Evolutionary conservation across 169 alveolate genomes (phyloP).

Genomic region (Eimeria sp.): DNA sequence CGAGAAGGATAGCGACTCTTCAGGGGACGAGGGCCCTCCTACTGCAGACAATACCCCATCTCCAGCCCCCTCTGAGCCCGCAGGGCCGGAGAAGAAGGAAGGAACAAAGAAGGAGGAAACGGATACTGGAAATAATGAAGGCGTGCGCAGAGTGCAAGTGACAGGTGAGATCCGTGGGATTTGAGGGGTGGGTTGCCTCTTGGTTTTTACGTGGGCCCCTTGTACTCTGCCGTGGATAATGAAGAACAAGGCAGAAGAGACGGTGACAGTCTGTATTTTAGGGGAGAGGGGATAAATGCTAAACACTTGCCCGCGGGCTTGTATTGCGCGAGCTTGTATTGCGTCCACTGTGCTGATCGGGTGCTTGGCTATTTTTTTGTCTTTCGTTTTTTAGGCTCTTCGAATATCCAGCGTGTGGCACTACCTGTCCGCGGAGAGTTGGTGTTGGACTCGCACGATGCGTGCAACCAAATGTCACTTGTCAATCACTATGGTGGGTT

Average conservation of each 20-base stretch:
- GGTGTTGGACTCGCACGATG: slow-evolving; percentile 92
- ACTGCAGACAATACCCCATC: not conserved
- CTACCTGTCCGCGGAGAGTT: slow-evolving; percentile 93
- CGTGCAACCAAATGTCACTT: slow-evolving; percentile 94
- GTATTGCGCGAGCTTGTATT: not conserved
- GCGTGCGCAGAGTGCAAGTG: slow-evolving; percentile 74
- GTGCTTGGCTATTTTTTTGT: not conserved
- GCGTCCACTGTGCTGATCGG: not conserved
- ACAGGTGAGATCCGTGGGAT: slow-evolving; percentile 22
- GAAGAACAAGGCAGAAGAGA: not conserved
- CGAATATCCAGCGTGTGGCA: slow-evolving; percentile 69
- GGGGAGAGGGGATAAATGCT: not conserved
- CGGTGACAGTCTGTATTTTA: not conserved
- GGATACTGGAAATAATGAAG: slow-evolving; percentile 10
- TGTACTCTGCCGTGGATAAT: not conserved
- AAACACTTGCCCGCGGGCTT: not conserved
- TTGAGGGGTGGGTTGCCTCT: not conserved
- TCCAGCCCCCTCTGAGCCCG: slow-evolving; percentile 4
- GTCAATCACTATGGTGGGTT: slow-evolving; percentile 93
- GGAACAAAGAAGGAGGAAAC: not conserved
- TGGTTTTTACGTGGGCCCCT: not conserved
- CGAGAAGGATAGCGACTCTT: slow-evolving; percentile 86
- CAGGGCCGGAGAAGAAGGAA: slow-evolving; percentile 5
- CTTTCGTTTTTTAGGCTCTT: not conserved
- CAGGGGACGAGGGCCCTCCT: slow-evolving; percentile 83